Evolutionary conservation across 805 yeast genomes (phyloP), one percentile per base, ranked within the genome.

Genomic region (Metschnikowia sp.): DNA sequence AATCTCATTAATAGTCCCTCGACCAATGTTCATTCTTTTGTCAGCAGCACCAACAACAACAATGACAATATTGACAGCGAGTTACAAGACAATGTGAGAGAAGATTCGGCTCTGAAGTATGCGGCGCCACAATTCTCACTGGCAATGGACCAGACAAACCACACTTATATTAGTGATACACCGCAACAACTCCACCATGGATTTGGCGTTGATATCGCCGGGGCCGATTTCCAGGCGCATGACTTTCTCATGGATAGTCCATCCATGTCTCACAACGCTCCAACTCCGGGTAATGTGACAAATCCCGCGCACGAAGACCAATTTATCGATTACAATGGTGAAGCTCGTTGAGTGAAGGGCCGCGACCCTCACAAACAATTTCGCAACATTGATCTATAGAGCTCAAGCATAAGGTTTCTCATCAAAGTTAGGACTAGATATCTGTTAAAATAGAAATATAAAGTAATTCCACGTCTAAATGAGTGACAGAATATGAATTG

Each of bases 261-360:
- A 28, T 38, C 53, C 19, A 26, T 39, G 45, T 41, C 53, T n/a
- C 44, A 46, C 36, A 48, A 40, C 37, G 46, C 45, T 15, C 55
- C 52, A 13, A 50, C 49, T 8, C 52, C 52, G 13, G 53, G 49
- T 11, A 43, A 42, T n/a, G 39, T 47, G n/a, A 50, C 45, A 36
- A 51, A 50, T 32, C 32, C 22, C 18, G 49, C 36, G 28, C 55
- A 57, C 19, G 60, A 55, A n/a, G 65, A 61, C 35, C 56, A 52
- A 34, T 61, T 59, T 35, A 59, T 61, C 18, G 68, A 65, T 48
- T 65, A 61, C 50, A 53, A 58, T 46, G 59, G 50, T 29, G 52
- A 54, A 39, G 47, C 49, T 3, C 42, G 44, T 15, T 45, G 10
- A 5, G 15, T 45, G 10, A 5, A 13, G 10, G n/a, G 18, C 12